Percentiles rank a stretch among this genome's conserved stretches.
Evolutionary conservation across 495 filamentous ascomycete genomes (phyloP).

Genomic region (Copromyces sp.): DNA sequence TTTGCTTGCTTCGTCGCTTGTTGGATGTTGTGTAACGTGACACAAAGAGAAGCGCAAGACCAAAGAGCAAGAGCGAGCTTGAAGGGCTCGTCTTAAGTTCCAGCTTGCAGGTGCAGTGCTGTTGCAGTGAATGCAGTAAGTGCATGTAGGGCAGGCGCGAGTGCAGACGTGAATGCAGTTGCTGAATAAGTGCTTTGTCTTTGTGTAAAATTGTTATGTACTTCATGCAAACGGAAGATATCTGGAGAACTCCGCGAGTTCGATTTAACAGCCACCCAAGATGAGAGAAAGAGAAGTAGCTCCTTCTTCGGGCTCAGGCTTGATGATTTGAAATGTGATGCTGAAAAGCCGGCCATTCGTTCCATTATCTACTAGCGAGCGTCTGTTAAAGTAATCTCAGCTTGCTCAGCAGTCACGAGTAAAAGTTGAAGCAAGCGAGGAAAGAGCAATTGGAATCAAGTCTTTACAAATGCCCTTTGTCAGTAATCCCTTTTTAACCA

Average conservation of each 20-base stretch:
- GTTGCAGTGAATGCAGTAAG: neutral
- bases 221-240: neutral
- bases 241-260: neutral
- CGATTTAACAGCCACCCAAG: no score
- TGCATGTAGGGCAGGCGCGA: neutral
- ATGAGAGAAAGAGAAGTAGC: no score
- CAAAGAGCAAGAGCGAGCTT: neutral
- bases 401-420: no score
- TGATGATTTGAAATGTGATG: no score
- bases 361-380: no score
- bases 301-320: no score
- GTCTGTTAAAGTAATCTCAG: no score
- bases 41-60: neutral
- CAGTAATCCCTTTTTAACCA: no score
- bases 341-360: no score
- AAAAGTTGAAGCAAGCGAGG: no score
- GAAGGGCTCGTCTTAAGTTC: neutral
- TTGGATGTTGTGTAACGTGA: neutral
- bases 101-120: neutral
- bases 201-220: neutral
- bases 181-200: neutral
- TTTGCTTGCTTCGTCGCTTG: neutral
- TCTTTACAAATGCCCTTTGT: no score
- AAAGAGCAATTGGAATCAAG: no score
- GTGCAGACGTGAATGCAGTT: neutral